These are phyloP conservation scores for Cyberlindnera mrakii DNA, from an alignment of 805 yeast genomes.

Conservation along the genomic window DNA sequence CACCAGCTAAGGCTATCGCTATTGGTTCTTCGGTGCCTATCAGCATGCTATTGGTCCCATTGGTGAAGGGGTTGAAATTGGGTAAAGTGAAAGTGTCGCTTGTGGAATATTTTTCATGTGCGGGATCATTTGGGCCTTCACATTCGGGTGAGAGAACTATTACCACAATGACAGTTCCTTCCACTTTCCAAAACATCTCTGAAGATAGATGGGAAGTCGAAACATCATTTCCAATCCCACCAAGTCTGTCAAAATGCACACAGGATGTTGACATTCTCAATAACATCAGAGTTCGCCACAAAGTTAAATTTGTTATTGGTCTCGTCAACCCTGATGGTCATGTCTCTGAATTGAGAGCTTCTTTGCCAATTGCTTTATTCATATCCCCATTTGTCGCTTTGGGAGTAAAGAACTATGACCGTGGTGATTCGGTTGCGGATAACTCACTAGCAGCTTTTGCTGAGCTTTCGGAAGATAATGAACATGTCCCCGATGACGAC, in stretches of 20 bases:
- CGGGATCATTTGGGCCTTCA: slow-evolving; percentile 51
- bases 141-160: slow-evolving; percentile 60
- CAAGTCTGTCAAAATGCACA: slow-evolving; percentile 66
- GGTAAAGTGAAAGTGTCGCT: slow-evolving; percentile 69
- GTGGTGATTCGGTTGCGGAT: slow-evolving; percentile 18
- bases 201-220: slow-evolving; percentile 73
- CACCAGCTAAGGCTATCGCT: slow-evolving; percentile 85
- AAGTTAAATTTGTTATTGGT: slow-evolving; percentile 73
- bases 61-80: slow-evolving; percentile 70
- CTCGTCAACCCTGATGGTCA: slow-evolving; percentile 88
- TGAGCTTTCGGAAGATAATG: slow-evolving; percentile 24
- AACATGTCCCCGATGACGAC: slow-evolving; percentile 26
- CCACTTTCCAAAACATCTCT: slow-evolving; percentile 18
- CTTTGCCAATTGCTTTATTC: slow-evolving; percentile 73
- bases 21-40: slow-evolving; percentile 77
- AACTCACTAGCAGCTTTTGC: slow-evolving; percentile 18
- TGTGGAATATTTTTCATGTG: slow-evolving; percentile 60
- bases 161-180: slow-evolving; percentile 40
- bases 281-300: slow-evolving; percentile 80
- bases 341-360: slow-evolving; percentile 84
- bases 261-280: slow-evolving; percentile 78
- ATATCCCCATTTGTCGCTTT: slow-evolving; percentile 81
- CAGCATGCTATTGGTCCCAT: slow-evolving; percentile 66
- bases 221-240: slow-evolving; percentile 58
- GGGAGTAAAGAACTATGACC: slow-evolving; percentile 35